Conservation (phyloP, 164 flowering plant genomes). For the Cinnamomum micranthum region DNA sequence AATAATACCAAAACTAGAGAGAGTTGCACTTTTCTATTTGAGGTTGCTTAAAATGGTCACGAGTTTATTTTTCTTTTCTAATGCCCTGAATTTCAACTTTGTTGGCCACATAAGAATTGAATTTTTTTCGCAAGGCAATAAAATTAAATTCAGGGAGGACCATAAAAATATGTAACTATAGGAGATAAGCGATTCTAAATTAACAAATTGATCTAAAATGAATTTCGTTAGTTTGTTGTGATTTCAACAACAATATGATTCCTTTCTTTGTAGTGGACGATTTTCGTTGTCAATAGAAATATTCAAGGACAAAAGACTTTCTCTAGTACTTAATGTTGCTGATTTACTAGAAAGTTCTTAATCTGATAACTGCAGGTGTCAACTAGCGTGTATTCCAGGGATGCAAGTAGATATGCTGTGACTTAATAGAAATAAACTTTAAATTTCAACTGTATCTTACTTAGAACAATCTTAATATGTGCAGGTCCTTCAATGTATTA, state of each 20-base stretch:
- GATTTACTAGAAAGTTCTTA: neutral
- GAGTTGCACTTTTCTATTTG: too few species aligned
- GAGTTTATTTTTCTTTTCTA: too few species aligned
- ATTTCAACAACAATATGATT: neutral
- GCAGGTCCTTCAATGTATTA: conserved; percentile 74
- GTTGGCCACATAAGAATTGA: neutral
- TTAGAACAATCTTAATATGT: conserved; percentile 14
- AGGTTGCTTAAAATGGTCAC: too few species aligned
- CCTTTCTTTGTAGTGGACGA: neutral
- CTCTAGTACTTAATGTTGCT: neutral
- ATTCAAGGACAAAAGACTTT: neutral
- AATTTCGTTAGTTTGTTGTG: neutral
- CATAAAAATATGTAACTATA: too few species aligned
- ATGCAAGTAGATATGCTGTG: too few species aligned
- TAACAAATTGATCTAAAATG: neutral
- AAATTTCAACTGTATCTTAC: neutral
- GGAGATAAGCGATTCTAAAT: too few species aligned
- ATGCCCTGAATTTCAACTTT: too few species aligned
- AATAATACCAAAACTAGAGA: neutral
- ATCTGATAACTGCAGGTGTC: neutral
- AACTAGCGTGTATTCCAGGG: too few species aligned
- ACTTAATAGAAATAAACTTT: too few species aligned
- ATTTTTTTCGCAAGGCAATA: too few species aligned
- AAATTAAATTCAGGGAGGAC: neutral
- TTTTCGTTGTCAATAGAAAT: neutral